Evolutionary conservation across 164 flowering plant species (phyloP), one percentile per base, ranked within the genome.

Genomic region (Stephania cephalantha): DNA sequence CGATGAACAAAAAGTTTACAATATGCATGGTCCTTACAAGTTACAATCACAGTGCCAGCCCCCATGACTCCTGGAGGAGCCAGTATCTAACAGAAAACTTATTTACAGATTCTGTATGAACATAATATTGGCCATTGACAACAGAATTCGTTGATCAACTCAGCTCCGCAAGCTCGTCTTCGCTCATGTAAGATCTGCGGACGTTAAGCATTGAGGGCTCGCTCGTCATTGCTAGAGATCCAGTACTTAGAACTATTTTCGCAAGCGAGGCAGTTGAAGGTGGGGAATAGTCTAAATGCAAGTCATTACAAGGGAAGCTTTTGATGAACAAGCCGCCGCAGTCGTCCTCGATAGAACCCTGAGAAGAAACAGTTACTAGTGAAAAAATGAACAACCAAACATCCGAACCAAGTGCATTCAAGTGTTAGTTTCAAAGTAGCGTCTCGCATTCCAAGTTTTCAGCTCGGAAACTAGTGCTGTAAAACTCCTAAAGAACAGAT

Each of bases 161-260:
- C 78, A 92, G 73, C 78, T 90, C 91, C 45, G 91, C 97, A 42
- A 92, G 94, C 80, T 95, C 98, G 72, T 91, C 97, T 65, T 94
- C 98, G 48, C 97, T 94, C 5, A 89, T 86, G 78, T 91, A 86
- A 42, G 91, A 81, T 79, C 88, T 89, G 65, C 78, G 80, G 9
- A 89, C 88, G 20, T 72, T 18, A 58, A 3, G 64, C 64, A 86
- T 74, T 5, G 87, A 79, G 48, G 95, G 86, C 20, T 79, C 79
- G 64, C 82, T 86, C 72, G 83, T 85, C 72, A 71, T 71, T 5
- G 76, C 72, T 42, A 81, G 71, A 35, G 81, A 68, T 71, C 82
- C 86, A 82, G 71, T 84, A 6, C 81, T 74, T 31, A 86, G 89
- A 69, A 88, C 75, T 44, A 87, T 63, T 65, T 75, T 69, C 0